Base-by-base conservation (phyloP, 805 yeast species). In the Candida montana region DNA sequence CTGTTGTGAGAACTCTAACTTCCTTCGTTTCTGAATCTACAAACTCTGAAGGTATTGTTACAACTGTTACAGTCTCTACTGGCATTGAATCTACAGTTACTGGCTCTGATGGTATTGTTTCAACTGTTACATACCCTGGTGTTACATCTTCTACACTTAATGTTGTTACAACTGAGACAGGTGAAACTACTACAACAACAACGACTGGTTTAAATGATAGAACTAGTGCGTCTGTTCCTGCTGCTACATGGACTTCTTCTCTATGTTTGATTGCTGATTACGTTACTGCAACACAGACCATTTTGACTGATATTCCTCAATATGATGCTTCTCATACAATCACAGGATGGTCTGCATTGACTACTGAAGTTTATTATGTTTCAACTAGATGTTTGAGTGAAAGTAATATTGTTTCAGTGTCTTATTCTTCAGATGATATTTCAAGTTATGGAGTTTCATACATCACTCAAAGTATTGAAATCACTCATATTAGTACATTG, bases 211-310 rank as follows among this genome's bases (percentile, higher is more conserved):
- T 28, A 12, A 20, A 15, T 29, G 31, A 29, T 5, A n/a, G 24
- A 11, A 16, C 20, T 10, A 23, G 19, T 15, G 5, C 28, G 8
- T 29, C 40, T 12, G 35, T 43, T 12, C 38, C 54, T 5, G 56
- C 53, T 11, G 42, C 44, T 5, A 50, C 55, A 2, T 34, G 46
- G 7, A 40, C 53, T 1, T 50, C 57, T 0, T 28, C 48, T 1
- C 33, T 52, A 29, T 54, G 59, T 48, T 32, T 54, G 18, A 38
- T 49, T 33, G 56, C 56, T 16, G 52, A 48, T 35, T 53, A 53
- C 20, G 48, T 45, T 17, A 53, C 59, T 6, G 51, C 51, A 4
- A 49, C 54, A 1, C 51, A 49, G 30, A 45, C 44, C 6, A 35
- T 52, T 3, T 19, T 50, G 21, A 54, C 59, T 12, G 49, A 41